A percentile compares a stretch with the other conserved stretches of the same genome.
phyloP scores from a whole-genome alignment of 176 grass and related monocot species.

The Bolboschoenus planiculmis region DNA sequence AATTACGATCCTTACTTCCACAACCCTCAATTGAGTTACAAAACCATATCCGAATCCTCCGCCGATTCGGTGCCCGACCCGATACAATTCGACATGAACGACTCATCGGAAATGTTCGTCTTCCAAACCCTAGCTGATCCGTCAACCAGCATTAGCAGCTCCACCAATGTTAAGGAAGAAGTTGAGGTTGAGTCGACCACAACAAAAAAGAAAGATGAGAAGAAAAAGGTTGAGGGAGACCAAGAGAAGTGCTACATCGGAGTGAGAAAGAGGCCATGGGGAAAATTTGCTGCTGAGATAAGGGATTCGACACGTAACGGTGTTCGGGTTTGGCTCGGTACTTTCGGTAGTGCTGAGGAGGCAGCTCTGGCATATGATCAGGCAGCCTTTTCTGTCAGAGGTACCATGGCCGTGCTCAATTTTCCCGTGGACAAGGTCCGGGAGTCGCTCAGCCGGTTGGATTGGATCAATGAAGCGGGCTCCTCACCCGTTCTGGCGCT shows the following conservation, averaged over 20 bases:
- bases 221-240: neutral
- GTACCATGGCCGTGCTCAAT: slow-evolving; percentile 62
- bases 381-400: slow-evolving; percentile 74
- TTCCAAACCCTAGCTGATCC: slow-evolving; percentile 12
- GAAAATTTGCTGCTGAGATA: slow-evolving; percentile 88
- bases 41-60: slow-evolving; percentile 9
- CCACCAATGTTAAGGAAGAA: neutral
- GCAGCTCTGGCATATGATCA: slow-evolving; percentile 86
- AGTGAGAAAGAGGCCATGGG: slow-evolving; percentile 83
- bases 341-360: slow-evolving; percentile 64
- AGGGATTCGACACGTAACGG: slow-evolving; percentile 77
- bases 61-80: slow-evolving; percentile 11
- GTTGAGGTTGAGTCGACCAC: neutral
- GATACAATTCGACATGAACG: slow-evolving; percentile 29
- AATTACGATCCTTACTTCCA: neutral
- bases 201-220: neutral
- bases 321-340: slow-evolving; percentile 68
- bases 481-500: slow-evolving; percentile 53
- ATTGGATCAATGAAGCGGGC: slow-evolving; percentile 3
- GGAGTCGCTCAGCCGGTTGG: slow-evolving; percentile 62
- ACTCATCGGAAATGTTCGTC: slow-evolving; percentile 29
- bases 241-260: slow-evolving; percentile 48
- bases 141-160: neutral
- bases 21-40: neutral
- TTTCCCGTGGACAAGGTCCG: slow-evolving; percentile 57